Conservation (phyloP, 805 yeast species). For the Zygosaccharomyces pseudorouxii region DNA sequence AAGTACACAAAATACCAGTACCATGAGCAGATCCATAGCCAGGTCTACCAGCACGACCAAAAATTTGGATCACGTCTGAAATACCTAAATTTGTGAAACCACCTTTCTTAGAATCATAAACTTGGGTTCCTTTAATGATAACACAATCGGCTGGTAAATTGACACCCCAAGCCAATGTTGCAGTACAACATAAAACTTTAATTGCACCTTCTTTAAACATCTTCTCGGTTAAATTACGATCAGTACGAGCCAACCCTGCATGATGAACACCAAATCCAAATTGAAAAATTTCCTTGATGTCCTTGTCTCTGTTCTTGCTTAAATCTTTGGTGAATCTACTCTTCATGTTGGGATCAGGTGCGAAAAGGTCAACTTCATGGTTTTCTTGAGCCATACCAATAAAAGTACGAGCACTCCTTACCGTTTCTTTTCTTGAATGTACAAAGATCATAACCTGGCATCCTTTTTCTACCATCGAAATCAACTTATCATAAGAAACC, state of each 20-base stretch:
- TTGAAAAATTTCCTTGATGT: conserved; percentile 71
- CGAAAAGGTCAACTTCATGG: conserved; percentile 48
- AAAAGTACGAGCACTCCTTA: conserved; percentile 70
- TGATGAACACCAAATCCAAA: conserved; percentile 92
- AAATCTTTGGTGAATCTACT: conserved; percentile 57
- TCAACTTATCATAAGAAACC: conserved; percentile 70
- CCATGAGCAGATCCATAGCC: conserved; percentile 84
- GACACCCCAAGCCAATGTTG: conserved; percentile 99
- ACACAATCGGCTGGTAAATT: conserved; percentile 98
- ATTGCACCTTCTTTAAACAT: conserved; percentile 83
- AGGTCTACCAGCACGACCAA: conserved; percentile 99
- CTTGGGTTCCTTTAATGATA: conserved; percentile 92
- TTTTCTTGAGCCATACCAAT: conserved; percentile 61
- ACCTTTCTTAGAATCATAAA: conserved; percentile 90
- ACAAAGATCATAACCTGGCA: conserved; percentile 96
- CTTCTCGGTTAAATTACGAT: conserved; percentile 82
- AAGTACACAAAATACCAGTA: conserved; percentile 85
- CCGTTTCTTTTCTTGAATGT: conserved; percentile 91
- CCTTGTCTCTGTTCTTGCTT: conserved; percentile 66
- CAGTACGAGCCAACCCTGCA: conserved; percentile 93
- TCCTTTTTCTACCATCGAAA: conserved; percentile 61
- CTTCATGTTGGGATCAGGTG: conserved; percentile 22
- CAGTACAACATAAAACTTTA: conserved; percentile 89
- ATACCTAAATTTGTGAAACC: conserved; percentile 92
- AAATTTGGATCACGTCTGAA: conserved; percentile 94